These are phyloP conservation scores for Toxicodendron radicans DNA, from an alignment of 345 rosid species.

Conservation along the genomic window DNA sequence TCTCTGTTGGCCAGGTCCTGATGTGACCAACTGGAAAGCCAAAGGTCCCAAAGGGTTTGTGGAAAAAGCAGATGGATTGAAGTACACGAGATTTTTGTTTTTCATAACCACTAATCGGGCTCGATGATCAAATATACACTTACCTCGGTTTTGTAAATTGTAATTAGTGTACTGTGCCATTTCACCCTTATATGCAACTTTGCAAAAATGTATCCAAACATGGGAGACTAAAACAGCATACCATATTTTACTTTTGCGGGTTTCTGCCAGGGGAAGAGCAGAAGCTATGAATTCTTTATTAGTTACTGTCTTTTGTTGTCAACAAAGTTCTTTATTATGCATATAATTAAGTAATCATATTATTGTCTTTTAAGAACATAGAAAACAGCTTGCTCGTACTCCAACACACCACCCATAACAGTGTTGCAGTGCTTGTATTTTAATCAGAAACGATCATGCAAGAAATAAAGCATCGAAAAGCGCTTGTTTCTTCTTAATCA, in stretches of 20 bases:
- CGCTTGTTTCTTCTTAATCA: neutral
- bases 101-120: neutral
- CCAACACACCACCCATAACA: neutral
- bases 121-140: neutral
- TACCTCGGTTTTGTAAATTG: neutral
- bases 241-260: too few relatives aligned
- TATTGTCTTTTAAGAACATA: neutral
- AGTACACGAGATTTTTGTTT: conserved; percentile 9
- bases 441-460: neutral
- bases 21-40: neutral
- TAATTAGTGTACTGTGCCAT: neutral
- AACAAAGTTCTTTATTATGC: too few relatives aligned
- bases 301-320: neutral
- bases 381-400: conserved; percentile 1
- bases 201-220: too few relatives aligned
- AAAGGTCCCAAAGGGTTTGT: neutral
- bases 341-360: neutral
- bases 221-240: too few relatives aligned
- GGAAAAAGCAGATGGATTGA: neutral
- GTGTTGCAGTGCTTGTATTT: neutral
- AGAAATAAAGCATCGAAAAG: neutral
- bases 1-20: neutral
- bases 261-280: neutral
- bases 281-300: neutral
- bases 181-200: too few relatives aligned